A percentile compares a stretch with the other conserved stretches of the same genome.
These are phyloP conservation scores for Hymenoscyphus occultus DNA, from an alignment of 2,329 filamentous ascomycete species.

Conservation along the genomic window DNA sequence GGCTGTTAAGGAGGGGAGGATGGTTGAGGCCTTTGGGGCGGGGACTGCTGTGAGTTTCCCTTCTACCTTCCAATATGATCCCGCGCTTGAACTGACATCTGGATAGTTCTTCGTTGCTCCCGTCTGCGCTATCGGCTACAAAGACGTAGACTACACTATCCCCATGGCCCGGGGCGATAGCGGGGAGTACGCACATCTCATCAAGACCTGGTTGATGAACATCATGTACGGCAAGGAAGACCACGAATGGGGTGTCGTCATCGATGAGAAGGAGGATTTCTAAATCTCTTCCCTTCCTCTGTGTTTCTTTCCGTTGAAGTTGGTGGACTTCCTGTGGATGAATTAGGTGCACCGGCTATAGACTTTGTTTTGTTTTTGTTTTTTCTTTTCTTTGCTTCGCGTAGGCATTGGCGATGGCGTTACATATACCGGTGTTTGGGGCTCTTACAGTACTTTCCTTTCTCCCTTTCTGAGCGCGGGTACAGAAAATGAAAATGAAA, in stretches of 20 bases:
- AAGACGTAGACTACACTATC: constrained; percentile 60
- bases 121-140: constrained; percentile 66
- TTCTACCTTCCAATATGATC: not conserved
- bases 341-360: not conserved
- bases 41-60: constrained; percentile 71
- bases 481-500: no score
- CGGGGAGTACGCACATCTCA: constrained; percentile 54
- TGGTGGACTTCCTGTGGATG: not conserved
- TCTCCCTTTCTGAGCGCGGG: no score
- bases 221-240: constrained; percentile 70
- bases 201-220: constrained; percentile 66
- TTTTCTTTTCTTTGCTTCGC: no score
- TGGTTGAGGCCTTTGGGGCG: constrained; percentile 81
- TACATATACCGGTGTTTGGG: not conserved
- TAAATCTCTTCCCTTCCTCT: not conserved
- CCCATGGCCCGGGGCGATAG: constrained; percentile 54
- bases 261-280: constrained; percentile 52
- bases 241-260: constrained; percentile 67
- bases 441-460: no score
- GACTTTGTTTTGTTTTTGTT: not conserved
- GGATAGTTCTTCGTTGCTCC: constrained; percentile 67
- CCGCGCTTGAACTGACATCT: constrained; percentile 9
- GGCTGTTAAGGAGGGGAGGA: constrained; percentile 69
- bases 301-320: not conserved
- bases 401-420: constrained; percentile 1